Evolutionary conservation across 2,329 filamentous ascomycete species (phyloP).

Genomic region (Aspergillus eucalypticola): DNA sequence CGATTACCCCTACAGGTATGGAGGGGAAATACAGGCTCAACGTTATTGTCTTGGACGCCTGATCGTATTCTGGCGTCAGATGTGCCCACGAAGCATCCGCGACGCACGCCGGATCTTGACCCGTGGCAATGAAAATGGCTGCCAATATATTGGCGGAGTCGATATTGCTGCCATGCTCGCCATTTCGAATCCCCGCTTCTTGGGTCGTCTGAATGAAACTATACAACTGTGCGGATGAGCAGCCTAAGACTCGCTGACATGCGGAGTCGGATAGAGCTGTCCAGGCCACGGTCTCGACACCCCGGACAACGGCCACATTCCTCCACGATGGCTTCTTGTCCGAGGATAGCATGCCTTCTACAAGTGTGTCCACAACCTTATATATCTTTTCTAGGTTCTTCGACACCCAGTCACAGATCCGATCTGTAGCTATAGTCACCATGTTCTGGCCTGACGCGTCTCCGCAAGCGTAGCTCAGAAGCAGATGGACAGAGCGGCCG

Average conservation of each 20-base stretch:
- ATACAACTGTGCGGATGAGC: slow-evolving; percentile 18
- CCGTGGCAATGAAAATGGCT: slow-evolving; percentile 28
- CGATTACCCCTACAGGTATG: slow-evolving; percentile 27
- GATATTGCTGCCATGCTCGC: slow-evolving; percentile 21
- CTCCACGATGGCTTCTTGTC: slow-evolving; percentile 31
- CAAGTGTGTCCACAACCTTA: slow-evolving; percentile 8
- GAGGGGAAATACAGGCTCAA: slow-evolving; percentile 29
- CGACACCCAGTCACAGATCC: slow-evolving; percentile 20
- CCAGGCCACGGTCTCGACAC: slow-evolving; percentile 30
- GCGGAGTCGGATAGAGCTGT: slow-evolving; percentile 20
- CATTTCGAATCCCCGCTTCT: slow-evolving; percentile 22
- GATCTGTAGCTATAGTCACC: slow-evolving; percentile 32
- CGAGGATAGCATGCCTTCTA: slow-evolving; percentile 27
- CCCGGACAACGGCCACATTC: slow-evolving; percentile 23
- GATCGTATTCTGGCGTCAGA: slow-evolving; percentile 23
- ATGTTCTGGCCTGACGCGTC: slow-evolving; percentile 35
- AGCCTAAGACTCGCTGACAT: slow-evolving; percentile 22
- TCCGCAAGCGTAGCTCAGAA: slow-evolving; percentile 27
- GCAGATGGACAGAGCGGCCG: slow-evolving; percentile 25
- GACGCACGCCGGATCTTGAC: slow-evolving; percentile 26
- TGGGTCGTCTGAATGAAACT: slow-evolving; percentile 10
- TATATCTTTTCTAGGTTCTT: not conserved
- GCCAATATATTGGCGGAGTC: slow-evolving; percentile 24
- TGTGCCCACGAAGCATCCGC: slow-evolving; percentile 25
- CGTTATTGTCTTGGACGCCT: slow-evolving; percentile 20